Conservation (phyloP, 2,329 filamentous ascomycete genomes). For the Dryadomyces quercivorus region DNA sequence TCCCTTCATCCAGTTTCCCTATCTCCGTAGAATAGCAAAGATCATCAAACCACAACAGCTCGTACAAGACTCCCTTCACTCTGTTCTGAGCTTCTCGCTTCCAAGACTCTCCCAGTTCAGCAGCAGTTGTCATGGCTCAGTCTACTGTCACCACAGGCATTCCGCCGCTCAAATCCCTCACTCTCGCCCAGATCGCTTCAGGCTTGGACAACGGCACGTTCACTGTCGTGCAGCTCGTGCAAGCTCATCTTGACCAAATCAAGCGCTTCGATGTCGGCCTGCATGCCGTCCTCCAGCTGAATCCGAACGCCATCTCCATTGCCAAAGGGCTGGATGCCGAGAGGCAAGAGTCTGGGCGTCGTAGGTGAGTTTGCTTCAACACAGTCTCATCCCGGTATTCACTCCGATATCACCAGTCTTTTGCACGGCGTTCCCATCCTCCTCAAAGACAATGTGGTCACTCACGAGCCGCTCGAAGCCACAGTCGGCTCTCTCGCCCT, state of each 20-base stretch:
- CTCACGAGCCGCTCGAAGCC: constrained; percentile 36
- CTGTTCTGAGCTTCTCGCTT: background rate
- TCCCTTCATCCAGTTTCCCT: too few species aligned
- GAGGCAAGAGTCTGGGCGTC: constrained; percentile 11
- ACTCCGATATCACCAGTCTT: background rate
- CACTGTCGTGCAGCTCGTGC: constrained; percentile 24
- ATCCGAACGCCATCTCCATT: constrained; percentile 25
- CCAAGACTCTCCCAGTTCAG: background rate
- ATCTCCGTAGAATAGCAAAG: too few species aligned
- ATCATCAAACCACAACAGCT: too few species aligned
- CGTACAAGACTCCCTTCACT: too few species aligned
- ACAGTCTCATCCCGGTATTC: too few species aligned
- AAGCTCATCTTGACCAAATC: constrained; percentile 19
- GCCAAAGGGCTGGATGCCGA: constrained; percentile 23
- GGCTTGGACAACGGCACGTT: constrained; percentile 21
- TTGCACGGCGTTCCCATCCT: constrained; percentile 10
- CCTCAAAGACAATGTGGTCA: constrained; percentile 53
- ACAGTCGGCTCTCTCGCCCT: constrained; percentile 52
- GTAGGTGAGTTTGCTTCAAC: constrained; percentile 6
- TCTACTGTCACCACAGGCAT: constrained; percentile 14
- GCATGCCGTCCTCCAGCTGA: constrained; percentile 22
- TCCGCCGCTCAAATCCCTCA: constrained; percentile 21
- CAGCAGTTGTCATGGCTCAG: background rate
- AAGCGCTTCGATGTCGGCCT: constrained; percentile 21
- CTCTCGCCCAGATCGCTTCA: constrained; percentile 19